These are phyloP conservation scores for Stereocaulon alpinum DNA, from an alignment of 495 filamentous ascomycete genomes.

Conservation along the genomic window DNA sequence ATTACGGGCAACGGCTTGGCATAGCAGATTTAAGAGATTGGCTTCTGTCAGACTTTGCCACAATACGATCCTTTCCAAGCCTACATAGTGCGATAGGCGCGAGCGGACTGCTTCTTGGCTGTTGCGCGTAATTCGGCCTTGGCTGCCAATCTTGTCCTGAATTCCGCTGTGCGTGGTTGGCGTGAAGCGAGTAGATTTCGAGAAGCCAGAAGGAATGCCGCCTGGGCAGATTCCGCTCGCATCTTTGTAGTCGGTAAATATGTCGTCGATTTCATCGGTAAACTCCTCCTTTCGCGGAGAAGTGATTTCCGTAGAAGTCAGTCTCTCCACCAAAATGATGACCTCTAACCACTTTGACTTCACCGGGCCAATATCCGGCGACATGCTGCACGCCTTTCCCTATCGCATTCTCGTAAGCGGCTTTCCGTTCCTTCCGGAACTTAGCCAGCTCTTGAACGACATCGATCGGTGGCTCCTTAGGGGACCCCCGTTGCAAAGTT, in stretches of 20 bases:
- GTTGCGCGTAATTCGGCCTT: neutral
- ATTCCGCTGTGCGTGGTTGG: no score
- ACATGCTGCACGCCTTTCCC: conserved; percentile 30
- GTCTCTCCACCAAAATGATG: conserved; percentile 27
- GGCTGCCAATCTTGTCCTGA: no score
- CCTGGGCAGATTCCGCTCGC: no score
- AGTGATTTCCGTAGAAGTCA: conserved; percentile 46
- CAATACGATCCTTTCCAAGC: neutral
- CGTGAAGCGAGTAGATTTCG: no score
- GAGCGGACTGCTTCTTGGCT: neutral
- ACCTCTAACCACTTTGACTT: conserved; percentile 38
- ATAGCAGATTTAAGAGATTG: neutral
- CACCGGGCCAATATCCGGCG: conserved; percentile 46
- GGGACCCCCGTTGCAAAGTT: neutral
- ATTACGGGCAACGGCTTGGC: neutral
- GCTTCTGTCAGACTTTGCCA: conserved; percentile 1
- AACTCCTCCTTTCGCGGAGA: conserved; percentile 44
- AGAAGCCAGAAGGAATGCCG: no score
- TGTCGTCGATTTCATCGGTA: conserved; percentile 31
- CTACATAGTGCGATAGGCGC: neutral
- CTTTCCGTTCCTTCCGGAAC: conserved; percentile 38
- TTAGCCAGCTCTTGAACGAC: conserved; percentile 39
- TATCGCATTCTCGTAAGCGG: conserved; percentile 33
- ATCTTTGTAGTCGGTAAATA: neutral
- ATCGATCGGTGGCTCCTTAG: conserved; percentile 29